Base-by-base conservation (phyloP, 108 stramenopile species). In the Stephanodiscus triporus region DNA sequence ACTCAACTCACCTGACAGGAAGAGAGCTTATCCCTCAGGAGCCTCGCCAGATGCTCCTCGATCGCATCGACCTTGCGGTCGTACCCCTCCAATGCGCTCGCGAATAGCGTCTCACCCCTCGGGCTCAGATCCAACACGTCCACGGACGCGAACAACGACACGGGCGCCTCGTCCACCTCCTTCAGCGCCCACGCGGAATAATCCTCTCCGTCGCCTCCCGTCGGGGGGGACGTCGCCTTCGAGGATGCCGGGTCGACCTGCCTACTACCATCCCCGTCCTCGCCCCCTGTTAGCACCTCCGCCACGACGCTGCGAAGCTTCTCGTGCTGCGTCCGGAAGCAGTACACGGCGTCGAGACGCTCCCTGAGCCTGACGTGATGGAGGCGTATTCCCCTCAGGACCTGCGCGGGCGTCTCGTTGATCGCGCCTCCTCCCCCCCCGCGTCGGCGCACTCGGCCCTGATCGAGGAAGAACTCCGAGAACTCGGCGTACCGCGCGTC, bases 51-150 rank as follows among this genome's bases (percentile, higher is more conserved):
- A 17, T 83, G 73, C 56, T 93, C 91, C 74, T 95, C 95, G 78
- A 94, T 88, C 10, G 88, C 87, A 78, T 95, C 92, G 68, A 93
- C 90, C 62, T 86, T 87, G 1, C 88, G 66, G 68, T 95, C 92
- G 68, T 95, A 95, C 51, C 85, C 85, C 61, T 92, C 91, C 55
- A 93, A 70, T 2, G 92, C 89, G 19, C 78, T 42, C 56, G 84
- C 79, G 56, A 93, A 87, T 0, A 85, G 82, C 60, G 86, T 86
- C 45, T 68, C 76, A 6, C 92, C 92, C n/a, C 86, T 81, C 9
- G 71, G 63, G 47, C 82, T 79, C 49, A 95, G 72, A 76, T 95
- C 95, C 69, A 93, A 72, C 0, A 93, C 73, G 74, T 91, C 86
- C 16, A 92, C 55, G 0, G 76, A 66, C 9, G 82, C 87, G 68